Percentiles rank a stretch among this genome's conserved stretches.
Evolutionary conservation across 768 basidiomycete genomes (phyloP).

Genomic region (Multifurca ochricompacta): DNA sequence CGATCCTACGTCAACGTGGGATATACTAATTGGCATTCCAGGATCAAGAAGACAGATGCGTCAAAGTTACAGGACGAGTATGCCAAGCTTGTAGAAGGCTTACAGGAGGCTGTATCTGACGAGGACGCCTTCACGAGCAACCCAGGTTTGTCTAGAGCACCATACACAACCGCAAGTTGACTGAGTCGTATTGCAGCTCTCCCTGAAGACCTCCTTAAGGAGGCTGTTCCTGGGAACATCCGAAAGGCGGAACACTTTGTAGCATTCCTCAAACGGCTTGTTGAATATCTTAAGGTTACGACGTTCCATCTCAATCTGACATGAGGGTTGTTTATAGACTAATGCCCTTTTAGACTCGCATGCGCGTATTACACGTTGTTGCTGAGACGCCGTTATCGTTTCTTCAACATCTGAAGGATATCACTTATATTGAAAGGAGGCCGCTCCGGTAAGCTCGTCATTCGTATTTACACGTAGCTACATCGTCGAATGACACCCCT

Average conservation of each 20-base stretch:
- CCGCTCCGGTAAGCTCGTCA: constrained; percentile 69
- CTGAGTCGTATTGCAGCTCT: constrained; percentile 44
- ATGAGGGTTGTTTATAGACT: background rate
- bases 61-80: constrained; percentile 96
- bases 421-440: constrained; percentile 93
- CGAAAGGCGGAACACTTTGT: constrained; percentile 99
- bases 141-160: constrained; percentile 48
- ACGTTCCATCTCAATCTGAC: background rate
- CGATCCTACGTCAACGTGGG: background rate
- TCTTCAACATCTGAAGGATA: constrained; percentile 95
- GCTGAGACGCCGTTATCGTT: constrained; percentile 97
- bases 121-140: constrained; percentile 86
- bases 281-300: constrained; percentile 92
- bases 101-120: constrained; percentile 68
- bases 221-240: constrained; percentile 97
- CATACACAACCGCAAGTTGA: constrained; percentile 5
- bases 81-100: constrained; percentile 86
- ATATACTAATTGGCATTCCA: constrained; percentile 27
- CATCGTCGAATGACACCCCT: constrained; percentile 1
- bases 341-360: constrained; percentile 62
- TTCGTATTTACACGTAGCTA: background rate
- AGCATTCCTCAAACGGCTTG: constrained; percentile 94
- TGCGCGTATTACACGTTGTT: constrained; percentile 98
- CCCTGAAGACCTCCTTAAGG: constrained; percentile 89
- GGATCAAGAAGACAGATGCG: constrained; percentile 91